Base-by-base conservation (phyloP, 495 filamentous ascomycete genomes). In the Aspergillus nidulans region DNA sequence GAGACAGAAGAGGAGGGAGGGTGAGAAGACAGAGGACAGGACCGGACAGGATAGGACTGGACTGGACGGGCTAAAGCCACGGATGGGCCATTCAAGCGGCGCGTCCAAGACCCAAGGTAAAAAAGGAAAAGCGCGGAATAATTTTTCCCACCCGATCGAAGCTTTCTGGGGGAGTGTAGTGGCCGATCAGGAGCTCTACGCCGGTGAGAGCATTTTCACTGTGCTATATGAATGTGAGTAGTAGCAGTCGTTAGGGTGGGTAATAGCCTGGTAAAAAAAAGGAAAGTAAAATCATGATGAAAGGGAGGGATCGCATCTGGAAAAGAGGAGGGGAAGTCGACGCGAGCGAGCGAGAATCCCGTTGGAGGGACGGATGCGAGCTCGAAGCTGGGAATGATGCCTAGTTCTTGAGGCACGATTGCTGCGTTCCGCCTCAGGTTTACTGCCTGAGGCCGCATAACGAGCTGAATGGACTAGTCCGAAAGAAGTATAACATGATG, bases 61-160 rank as follows among this genome's bases (percentile, higher is more conserved):
- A 34, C 30, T 10, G 30, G 30, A 34, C 30, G 60, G 61, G 54
- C 59, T 61, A 62, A 66, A 60, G 59, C 56, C 58, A 60, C 56
- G 62, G 58, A 57, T 59, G 62, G 63, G 48, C 62, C 62, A 65
- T 57, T 58, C 58, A 64, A 62, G 61, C 58, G 58, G 59, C 58
- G 62, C 63, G 59, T 64, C 58, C 58, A 58, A 66, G 52, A 61
- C 56, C 63, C 63, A 64, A 58, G 59, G 57, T 58, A 54, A 65
- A 69, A 69, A 55, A 53, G 62, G 66, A 65, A 69, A 65, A 57
- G 66, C 61, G 66, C 60, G 55, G 57, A 60, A 59, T 65, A 59
- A 59, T 64, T 64, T 61, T 61, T 64, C 58, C 58, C 55, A 59
- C 56, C 58, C 62, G 62, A 43, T 58, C 53, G 30, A 56, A 23